A percentile compares a stretch with the other conserved stretches of the same genome.
Conservation (phyloP, 2,329 filamentous ascomycete species). For the Colletotrichum plurivorum region DNA sequence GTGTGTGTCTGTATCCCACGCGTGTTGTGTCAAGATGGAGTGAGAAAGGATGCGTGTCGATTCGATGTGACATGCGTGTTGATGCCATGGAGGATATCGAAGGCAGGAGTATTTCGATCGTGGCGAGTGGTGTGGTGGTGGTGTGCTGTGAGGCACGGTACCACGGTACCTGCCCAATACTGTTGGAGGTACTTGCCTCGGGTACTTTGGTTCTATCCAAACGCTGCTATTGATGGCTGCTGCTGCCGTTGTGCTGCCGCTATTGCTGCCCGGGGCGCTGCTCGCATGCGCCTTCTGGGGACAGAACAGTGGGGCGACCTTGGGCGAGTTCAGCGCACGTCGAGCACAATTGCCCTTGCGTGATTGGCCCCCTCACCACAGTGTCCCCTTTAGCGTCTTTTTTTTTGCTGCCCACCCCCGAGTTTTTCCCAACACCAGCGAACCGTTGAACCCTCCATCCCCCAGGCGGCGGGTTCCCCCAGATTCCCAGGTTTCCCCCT, state of each 20-base stretch:
- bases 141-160: conserved; percentile 4
- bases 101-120: too few relatives aligned
- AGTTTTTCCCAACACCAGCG: conserved; percentile 26
- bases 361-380: conserved; percentile 28
- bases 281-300: conserved; percentile 2
- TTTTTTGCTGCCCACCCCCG: conserved; percentile 16
- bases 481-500: conserved; percentile 23
- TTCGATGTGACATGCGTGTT: neutral
- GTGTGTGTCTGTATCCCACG: too few relatives aligned
- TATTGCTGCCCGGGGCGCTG: neutral
- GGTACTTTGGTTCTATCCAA: neutral
- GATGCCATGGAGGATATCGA: too few relatives aligned
- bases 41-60: neutral
- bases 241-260: neutral
- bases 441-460: too few relatives aligned
- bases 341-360: conserved; percentile 19
- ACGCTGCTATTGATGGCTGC: neutral
- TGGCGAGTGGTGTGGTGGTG: neutral
- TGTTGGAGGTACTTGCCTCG: too few relatives aligned
- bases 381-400: conserved; percentile 23
- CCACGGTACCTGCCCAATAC: neutral
- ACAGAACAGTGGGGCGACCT: conserved; percentile 6
- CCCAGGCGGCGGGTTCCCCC: conserved; percentile 24
- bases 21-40: too few relatives aligned
- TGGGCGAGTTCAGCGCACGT: neutral